Evolutionary conservation across 192 early-diverging fungal species (phyloP), one percentile per base, ranked within the genome.

Genomic region (Coemansia sp.): DNA sequence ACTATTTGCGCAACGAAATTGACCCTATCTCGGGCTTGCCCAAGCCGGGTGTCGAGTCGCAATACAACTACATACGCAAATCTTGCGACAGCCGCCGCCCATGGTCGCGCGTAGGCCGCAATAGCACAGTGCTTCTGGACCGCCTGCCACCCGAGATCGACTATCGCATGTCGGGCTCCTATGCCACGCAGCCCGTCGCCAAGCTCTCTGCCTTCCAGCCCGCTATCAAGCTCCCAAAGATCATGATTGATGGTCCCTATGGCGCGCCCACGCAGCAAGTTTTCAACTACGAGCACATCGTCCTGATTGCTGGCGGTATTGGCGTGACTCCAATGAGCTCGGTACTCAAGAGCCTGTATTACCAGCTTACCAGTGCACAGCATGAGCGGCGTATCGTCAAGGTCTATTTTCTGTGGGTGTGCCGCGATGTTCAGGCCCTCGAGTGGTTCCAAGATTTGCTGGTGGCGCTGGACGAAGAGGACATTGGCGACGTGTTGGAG

Each of bases 191-290:
- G 56, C 56, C 56, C 13, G 56, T 21, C 2, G 18, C 33, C 42
- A 61, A 34, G 28, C 36, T 76, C 34, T 62, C 62, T 43, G 48
- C 63, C 3, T 53, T 45, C 43, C 73, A 71, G 64, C 56, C 70
- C 26, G 59, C 59, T 35, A 65, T 77, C 23, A 74, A 61, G 23
- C 69, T 89, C 64, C 91, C 91, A 38, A 55, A 23, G 14, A 81
- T 94, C 65, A 68, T 71, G 65, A 69, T 93, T 31, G 93, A 94
- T 66, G 93, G 93, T 13, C 89, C 93, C 10, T 94, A 86, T 79
- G 91, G 93, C 23, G 90, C 91, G 7, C 87, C 90, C 28, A 86
- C 88, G 14, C 88, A 92, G 70, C 88, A 92, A 75, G 85, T 90
- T 57, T 90, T 89, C 74, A 79, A 87, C 68, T 88, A 90, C 63